Base-by-base conservation (phyloP, 768 basidiomycete species). In the Agrocybe pediades region DNA sequence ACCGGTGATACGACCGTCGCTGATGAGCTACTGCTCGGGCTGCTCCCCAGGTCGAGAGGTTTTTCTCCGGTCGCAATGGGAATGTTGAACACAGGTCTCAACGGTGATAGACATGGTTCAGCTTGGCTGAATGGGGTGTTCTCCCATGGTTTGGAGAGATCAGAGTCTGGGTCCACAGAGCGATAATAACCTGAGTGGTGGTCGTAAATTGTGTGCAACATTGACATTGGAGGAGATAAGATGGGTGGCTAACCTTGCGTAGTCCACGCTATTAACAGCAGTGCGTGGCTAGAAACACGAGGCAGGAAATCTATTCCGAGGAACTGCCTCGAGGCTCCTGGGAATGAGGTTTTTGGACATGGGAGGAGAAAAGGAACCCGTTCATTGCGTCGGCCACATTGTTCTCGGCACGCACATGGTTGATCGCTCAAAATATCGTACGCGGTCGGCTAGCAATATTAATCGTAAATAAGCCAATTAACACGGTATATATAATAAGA, bases 141-240 rank as follows among this genome's bases (percentile, higher is more conserved):
- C 21, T 64, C 56, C 70, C 71, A 73, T 25, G 67, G 62, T 17
- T 51, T 56, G 1, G 65, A 57, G 9, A 65, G 39, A 26, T 65
- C 58, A 21, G 60, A 49, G 23, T 48, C 47, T n/a, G 57, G 62
- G 11, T 56, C 45, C 24, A 73, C 27, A 3, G 55, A 51, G 30
- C 69, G 63, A 59, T 73, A 73, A 30, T 54, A 62, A 5, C 71
- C 70, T 13, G 68, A 65, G 46, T 71, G 61, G 19, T 70, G 66
- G 29, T 53, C 29, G 41, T 59, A 62, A 15, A 39, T 36, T 25
- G 27, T 54, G 21, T 21, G 39, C 46, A 42, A 29, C 23, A 21
- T 41, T 40, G 30, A 33, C 33, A 11, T 27, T 44, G 19, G 29
- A 19, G 30, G 16, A 21, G 42, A 24, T 9, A 4, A 7, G 41